Evolutionary conservation across 2,329 filamentous ascomycete species (phyloP), one percentile per base, ranked within the genome.

Genomic region (Coniochaeta hoffmannii): DNA sequence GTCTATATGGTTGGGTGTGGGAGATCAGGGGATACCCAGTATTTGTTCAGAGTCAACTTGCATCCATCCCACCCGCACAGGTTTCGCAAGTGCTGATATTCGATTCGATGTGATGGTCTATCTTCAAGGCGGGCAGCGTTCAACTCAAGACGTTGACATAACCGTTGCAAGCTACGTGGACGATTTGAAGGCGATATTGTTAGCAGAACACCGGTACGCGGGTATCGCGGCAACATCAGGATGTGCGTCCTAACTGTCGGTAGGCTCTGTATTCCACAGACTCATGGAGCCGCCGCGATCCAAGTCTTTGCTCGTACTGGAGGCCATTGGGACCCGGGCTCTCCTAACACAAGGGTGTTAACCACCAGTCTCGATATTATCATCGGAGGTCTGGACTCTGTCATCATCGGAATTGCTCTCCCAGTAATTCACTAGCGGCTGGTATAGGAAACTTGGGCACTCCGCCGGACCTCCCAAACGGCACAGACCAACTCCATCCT

Each of bases 301-400:
- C 58, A 60, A 52, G 54, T 59, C 5, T 60, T 60, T 36, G 46
- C 57, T 11, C 46, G 56, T 32, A 59, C 55, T 12, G 59, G 59
- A 34, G 51, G 57, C 22, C 22, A 19, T 14, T 58, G 53, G 57
- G 59, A 60, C 15, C 35, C 28, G n/a, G 24, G 44, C 2, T 36
- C n/a, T 24, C 54, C 56, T 22, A 38, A 44, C 34, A 41, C 53
- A 2, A 12, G 12, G 12, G 17, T 22, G 8, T 56, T 53, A 17
- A 52, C 58, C 4, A 30, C 57, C 50, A 59, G 59, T 24, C 35
- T 54, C 2, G 59, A 59, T 35, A 51, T 60, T 12, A 57, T 60
- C 22, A 53, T 60, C 22, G 46, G 41, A 22, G 57, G 57, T 55
- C 31, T 19, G 53, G 53, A 41, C 7, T 22, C 14, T 8, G 15